Base-by-base conservation (phyloP, 139 green algal genomes). In the Pleodorina starrii region DNA sequence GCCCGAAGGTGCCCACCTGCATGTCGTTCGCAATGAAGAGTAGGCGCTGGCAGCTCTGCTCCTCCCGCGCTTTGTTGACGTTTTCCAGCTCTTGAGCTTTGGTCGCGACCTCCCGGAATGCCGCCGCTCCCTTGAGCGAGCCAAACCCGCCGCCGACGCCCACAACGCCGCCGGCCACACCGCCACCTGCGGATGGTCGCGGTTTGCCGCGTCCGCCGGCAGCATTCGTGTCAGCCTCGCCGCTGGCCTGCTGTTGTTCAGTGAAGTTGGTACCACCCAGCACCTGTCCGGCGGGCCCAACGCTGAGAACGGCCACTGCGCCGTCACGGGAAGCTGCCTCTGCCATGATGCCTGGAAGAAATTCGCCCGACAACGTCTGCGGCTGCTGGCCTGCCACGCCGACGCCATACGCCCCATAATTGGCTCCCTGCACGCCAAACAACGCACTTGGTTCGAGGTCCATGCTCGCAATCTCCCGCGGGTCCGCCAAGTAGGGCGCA, bases 1-100 rank as follows among this genome's bases (percentile, higher is more conserved):
- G n/a, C n/a, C n/a, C n/a, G n/a, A n/a, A n/a, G n/a, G 23, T n/a
- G 57, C 68, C 10, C 25, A 87, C 81, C 81, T 87, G 60, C 42
- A 87, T 57, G 5, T 87, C 81, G 1, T 12, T 27, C 3, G 81
- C 81, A 25, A 87, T 14, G 23, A 75, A 21, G 10, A 21, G 42
- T 36, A 87, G 63, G 1, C 60, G 42, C 29, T 38, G 29, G 29
- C 51, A 77, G 81, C 81, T 77, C 29, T 77, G 16, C 42, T 77
- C 42, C n/a, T 87, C 81, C 36, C 43, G 42, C 29, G 81, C 81
- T n/a, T n/a, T n/a, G n/a, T n/a, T n/a, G n/a, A n/a, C n/a, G n/a
- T n/a, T n/a, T n/a, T n/a, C n/a, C n/a, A n/a, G n/a, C n/a, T n/a
- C n/a, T n/a, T n/a, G n/a, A n/a, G n/a, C n/a, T n/a, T 29, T 17